A percentile compares a stretch with the other conserved stretches of the same genome.
Evolutionary conservation across 495 filamentous ascomycete species (phyloP).

Genomic region (Beverwykella pulmonaria): DNA sequence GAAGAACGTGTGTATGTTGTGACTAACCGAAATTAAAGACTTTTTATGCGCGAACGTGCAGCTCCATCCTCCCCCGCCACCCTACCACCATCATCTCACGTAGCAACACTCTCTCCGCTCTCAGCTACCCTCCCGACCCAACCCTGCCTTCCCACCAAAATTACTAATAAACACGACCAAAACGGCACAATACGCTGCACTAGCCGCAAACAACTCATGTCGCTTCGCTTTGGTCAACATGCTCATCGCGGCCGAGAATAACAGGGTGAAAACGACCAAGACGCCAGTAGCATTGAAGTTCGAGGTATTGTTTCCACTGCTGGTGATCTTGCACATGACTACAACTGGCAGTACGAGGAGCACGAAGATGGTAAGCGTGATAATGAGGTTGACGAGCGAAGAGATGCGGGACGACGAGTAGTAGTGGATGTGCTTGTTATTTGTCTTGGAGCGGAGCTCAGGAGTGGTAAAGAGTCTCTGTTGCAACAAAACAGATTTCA

Average conservation of each 20-base stretch:
- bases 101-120: background rate
- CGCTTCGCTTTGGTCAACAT: slow-evolving; percentile 45
- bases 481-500: too few species aligned
- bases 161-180: slow-evolving; percentile 41
- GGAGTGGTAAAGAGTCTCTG: slow-evolving; percentile 42
- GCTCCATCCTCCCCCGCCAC: too few species aligned
- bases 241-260: slow-evolving; percentile 46
- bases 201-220: slow-evolving; percentile 50
- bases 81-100: too few species aligned
- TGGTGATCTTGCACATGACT: slow-evolving; percentile 44
- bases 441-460: slow-evolving; percentile 46
- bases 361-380: slow-evolving; percentile 41
- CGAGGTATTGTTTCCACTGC: slow-evolving; percentile 20
- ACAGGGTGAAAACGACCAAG: slow-evolving; percentile 35
- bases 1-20: too few species aligned
- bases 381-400: slow-evolving; percentile 41
- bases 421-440: slow-evolving; percentile 45
- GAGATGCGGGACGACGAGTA: slow-evolving; percentile 45
- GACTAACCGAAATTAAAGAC: too few species aligned
- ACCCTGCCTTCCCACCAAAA: slow-evolving; percentile 6
- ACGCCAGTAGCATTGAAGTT: slow-evolving; percentile 36
- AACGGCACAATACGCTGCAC: slow-evolving; percentile 44
- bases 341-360: slow-evolving; percentile 50
- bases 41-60: too few species aligned
- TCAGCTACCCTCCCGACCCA: background rate